Evolutionary conservation across 2,329 filamentous ascomycete species (phyloP).

Genomic region (Trichoderma harzianum): DNA sequence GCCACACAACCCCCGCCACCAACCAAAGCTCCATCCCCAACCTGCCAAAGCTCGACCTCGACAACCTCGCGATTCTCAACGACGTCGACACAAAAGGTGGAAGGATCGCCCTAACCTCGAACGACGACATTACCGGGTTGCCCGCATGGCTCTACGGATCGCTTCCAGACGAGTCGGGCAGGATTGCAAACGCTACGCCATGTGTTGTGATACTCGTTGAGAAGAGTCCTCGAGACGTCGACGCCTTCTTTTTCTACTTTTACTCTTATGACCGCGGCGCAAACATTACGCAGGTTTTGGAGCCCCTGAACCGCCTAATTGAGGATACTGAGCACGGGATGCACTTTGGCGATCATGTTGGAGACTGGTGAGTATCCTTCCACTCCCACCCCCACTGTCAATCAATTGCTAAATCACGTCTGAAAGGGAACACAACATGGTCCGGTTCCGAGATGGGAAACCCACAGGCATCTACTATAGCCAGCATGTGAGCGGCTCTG

Average conservation of each 20-base stretch:
- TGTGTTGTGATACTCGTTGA: not conserved
- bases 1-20: not conserved
- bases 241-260: conserved; percentile 8
- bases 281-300: conserved; percentile 4
- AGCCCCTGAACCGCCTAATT: conserved; percentile 2
- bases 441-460: not conserved
- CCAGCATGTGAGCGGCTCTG: not conserved
- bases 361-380: not conserved
- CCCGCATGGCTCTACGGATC: not conserved
- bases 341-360: conserved; percentile 1
- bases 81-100: not conserved
- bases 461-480: not conserved
- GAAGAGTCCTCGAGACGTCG: not conserved
- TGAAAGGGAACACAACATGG: conserved; percentile 5
- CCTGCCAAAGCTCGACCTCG: not conserved
- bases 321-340: conserved; percentile 7
- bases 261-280: conserved; percentile 5
- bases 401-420: not conserved
- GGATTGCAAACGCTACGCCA: not conserved
- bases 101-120: not conserved
- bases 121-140: not conserved
- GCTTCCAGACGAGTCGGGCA: not conserved
- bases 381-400: not conserved
- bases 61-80: conserved; percentile 1
- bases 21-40: not conserved